These are phyloP conservation scores for Cordyceps farinosa DNA, from an alignment of 2,329 filamentous ascomycete species.

Conservation along the genomic window DNA sequence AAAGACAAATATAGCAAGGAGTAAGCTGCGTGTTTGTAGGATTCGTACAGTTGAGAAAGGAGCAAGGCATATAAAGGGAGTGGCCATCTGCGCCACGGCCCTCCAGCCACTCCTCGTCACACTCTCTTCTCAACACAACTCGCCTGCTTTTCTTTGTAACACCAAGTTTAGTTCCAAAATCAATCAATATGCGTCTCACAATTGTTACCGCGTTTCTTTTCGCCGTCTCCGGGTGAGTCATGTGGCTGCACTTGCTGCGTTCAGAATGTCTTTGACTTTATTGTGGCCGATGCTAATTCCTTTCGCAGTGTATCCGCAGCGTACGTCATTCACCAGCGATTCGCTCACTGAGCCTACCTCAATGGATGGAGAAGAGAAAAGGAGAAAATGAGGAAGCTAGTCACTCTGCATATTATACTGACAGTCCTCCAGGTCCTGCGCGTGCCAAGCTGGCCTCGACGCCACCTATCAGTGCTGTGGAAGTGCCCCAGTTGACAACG, in stretches of 20 bases:
- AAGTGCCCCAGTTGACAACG: not conserved
- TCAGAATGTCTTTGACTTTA: not conserved
- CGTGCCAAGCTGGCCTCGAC: not conserved
- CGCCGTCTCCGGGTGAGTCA: not conserved
- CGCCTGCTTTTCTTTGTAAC: not conserved
- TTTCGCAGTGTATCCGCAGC: not conserved
- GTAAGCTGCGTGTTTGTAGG: no score
- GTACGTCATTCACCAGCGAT: not conserved
- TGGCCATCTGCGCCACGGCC: no score
- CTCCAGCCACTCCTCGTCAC: no score
- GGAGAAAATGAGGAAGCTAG: no score
- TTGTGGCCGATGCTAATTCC: not conserved
- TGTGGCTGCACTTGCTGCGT: not conserved
- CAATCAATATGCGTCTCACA: not conserved
- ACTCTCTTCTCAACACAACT: no score
- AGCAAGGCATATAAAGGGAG: no score
- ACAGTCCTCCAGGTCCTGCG: not conserved
- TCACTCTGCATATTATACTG: not conserved
- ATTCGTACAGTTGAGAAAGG: no score
- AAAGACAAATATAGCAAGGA: no score
- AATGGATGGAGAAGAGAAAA: no score
- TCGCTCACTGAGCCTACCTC: rapidly evolving
- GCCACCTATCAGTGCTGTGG: not conserved
- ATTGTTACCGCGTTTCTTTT: not conserved
- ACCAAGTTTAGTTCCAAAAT: not conserved